Evolutionary conservation across 306 rosid species (phyloP).

Genomic region (Hippophae tibetana): DNA sequence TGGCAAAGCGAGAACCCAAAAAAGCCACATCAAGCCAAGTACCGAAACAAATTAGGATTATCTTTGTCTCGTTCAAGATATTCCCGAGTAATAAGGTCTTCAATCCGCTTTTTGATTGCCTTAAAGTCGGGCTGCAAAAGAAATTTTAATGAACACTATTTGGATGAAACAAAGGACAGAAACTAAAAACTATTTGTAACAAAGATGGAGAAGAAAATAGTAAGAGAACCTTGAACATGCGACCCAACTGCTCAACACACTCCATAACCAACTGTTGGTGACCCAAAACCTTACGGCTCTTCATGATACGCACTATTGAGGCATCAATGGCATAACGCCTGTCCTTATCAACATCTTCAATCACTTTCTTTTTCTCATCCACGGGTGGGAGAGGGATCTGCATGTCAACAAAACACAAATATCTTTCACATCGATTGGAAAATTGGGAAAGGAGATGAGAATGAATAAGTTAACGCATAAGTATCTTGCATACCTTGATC

Average conservation of each 20-base stretch:
- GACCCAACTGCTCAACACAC: conserved; percentile 78
- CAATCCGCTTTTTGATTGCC: conserved; percentile 89
- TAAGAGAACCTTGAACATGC: conserved; percentile 74
- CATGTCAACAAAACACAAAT: neutral
- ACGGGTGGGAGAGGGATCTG: conserved; percentile 84
- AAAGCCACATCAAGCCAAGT: conserved; percentile 58
- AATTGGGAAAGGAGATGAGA: neutral
- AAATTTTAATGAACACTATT: neutral
- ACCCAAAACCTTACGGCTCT: conserved; percentile 72
- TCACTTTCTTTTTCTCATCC: conserved; percentile 76
- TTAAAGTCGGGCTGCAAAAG: conserved; percentile 73
- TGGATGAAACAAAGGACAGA: neutral
- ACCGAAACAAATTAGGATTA: conserved; percentile 66
- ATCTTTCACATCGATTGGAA: conserved; percentile 10
- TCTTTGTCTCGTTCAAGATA: conserved; percentile 95
- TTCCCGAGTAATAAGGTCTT: conserved; percentile 92
- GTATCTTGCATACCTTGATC: conserved; percentile 54
- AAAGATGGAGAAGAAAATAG: neutral
- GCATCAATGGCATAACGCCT: conserved; percentile 91
- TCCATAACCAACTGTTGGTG: conserved; percentile 71
- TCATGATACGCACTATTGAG: conserved; percentile 86
- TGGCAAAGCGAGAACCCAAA: conserved; percentile 4
- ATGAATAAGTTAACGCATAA: neutral
- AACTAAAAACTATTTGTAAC: neutral
- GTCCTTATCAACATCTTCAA: conserved; percentile 87